Conservation (phyloP, 441 rosid genomes). For the Caryocar brasiliense region DNA sequence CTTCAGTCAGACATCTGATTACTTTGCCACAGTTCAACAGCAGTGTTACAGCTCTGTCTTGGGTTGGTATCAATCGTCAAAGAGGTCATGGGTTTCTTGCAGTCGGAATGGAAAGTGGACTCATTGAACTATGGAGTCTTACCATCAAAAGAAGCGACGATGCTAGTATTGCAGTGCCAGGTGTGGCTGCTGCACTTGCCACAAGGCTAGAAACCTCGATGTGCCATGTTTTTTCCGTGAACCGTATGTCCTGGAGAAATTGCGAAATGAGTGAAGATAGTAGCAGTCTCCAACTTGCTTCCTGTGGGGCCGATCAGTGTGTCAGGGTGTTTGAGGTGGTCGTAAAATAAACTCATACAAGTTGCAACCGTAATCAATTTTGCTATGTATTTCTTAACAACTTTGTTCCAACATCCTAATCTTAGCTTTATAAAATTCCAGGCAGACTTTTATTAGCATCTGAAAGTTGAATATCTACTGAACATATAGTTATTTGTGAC, state of each 20-base stretch:
- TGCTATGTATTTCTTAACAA: not conserved
- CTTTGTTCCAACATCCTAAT: not conserved
- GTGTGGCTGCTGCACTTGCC: conserved; percentile 24
- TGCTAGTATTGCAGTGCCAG: conserved; percentile 14
- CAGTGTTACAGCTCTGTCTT: conserved; percentile 80
- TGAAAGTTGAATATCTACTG: too few species aligned
- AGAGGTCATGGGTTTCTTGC: conserved; percentile 49
- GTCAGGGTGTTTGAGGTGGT: conserved; percentile 64
- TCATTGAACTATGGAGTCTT: conserved; percentile 60
- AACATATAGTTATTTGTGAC: too few species aligned
- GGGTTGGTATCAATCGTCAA: conserved; percentile 56
- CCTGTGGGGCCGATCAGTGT: conserved; percentile 82
- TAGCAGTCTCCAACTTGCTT: conserved; percentile 45
- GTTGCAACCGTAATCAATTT: conserved; percentile 2
- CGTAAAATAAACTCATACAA: conserved; percentile 8
- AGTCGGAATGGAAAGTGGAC: conserved; percentile 79
- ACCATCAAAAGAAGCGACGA: conserved; percentile 18
- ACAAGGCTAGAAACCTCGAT: conserved; percentile 39
- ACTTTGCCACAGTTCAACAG: conserved; percentile 59
- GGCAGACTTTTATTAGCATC: too few species aligned
- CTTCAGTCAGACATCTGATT: conserved; percentile 38
- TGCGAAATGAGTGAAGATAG: conserved; percentile 22
- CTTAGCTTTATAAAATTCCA: too few species aligned
- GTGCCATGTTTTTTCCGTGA: conserved; percentile 82
- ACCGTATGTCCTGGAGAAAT: conserved; percentile 62